Percentiles rank a stretch among this genome's conserved stretches.
These are phyloP conservation scores for Santalum album DNA, from an alignment of 164 flowering plant species.

Conservation along the genomic window DNA sequence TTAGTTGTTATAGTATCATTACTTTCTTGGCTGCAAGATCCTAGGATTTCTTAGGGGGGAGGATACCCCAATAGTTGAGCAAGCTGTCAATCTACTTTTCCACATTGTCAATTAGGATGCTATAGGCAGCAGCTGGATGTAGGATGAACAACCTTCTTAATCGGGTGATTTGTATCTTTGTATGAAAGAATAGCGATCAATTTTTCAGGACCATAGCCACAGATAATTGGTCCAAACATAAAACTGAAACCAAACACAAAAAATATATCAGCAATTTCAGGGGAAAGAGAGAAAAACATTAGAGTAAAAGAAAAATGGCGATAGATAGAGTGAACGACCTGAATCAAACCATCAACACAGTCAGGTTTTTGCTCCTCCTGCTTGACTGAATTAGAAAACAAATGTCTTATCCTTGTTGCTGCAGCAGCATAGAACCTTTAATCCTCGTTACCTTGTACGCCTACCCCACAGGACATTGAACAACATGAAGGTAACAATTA, in stretches of 20 bases:
- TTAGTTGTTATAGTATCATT: not conserved
- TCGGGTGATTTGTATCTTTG: conserved; percentile 60
- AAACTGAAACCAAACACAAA: conserved; percentile 57
- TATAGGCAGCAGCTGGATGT: conserved; percentile 89
- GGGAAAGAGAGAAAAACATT: too few relatives aligned
- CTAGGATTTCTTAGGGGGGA: conserved; percentile 82
- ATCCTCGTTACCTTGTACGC: conserved; percentile 89
- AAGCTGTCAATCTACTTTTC: conserved; percentile 84
- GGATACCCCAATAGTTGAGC: conserved; percentile 78
- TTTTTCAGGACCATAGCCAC: conserved; percentile 86
- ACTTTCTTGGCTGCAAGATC: conserved; percentile 96
- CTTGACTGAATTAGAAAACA: conserved; percentile 88
- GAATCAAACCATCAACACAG: conserved; percentile 96
- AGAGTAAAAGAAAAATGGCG: too few relatives aligned
- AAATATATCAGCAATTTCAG: not conserved
- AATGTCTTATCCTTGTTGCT: conserved; percentile 86
- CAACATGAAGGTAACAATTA: too few relatives aligned
- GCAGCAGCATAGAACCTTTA: conserved; percentile 86
- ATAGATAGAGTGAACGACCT: too few relatives aligned
- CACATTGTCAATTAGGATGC: conserved; percentile 75
- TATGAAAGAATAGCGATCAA: conserved; percentile 78
- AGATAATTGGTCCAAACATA: conserved; percentile 98
- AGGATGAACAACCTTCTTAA: conserved; percentile 89
- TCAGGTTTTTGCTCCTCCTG: conserved; percentile 96
- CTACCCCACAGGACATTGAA: too few relatives aligned